Percentiles rank a stretch among this genome's conserved stretches.
Conservation (phyloP, 805 yeast species). For the Peterozyma toletana region DNA sequence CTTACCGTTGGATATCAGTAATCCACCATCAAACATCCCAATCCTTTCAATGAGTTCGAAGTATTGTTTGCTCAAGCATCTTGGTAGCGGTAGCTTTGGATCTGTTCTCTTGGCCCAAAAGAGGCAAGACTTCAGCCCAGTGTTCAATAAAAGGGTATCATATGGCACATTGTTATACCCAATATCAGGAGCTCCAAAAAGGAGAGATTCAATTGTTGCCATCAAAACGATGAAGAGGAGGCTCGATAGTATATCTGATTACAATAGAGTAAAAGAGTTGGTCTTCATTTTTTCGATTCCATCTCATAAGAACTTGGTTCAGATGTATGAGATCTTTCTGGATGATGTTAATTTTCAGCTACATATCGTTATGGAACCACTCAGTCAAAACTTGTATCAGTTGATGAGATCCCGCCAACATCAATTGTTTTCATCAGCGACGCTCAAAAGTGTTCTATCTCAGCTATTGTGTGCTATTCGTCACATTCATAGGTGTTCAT, state of each 20-base stretch:
- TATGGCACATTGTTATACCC: conserved; percentile 46
- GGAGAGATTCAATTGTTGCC: conserved; percentile 46
- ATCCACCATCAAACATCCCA: conserved; percentile 36
- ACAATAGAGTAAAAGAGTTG: conserved; percentile 57
- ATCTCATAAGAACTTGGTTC: conserved; percentile 65
- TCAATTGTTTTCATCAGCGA: conserved; percentile 44
- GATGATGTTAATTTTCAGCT: conserved; percentile 53
- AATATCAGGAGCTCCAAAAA: conserved; percentile 19
- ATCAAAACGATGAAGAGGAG: conserved; percentile 69
- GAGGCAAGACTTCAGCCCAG: conserved; percentile 12
- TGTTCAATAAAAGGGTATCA: conserved; percentile 9
- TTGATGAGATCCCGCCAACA: conserved; percentile 57
- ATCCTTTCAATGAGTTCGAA: conserved; percentile 30
- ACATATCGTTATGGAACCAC: conserved; percentile 82
- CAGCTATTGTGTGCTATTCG: conserved; percentile 73
- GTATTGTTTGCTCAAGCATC: conserved; percentile 42
- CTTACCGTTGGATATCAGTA: conserved; percentile 28
- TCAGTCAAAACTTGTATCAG: conserved; percentile 78
- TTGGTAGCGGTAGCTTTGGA: conserved; percentile 79
- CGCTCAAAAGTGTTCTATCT: conserved; percentile 58
- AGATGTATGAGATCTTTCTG: conserved; percentile 71
- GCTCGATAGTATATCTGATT: conserved; percentile 44
- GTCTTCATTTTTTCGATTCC: conserved; percentile 61
- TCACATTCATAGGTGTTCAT: conserved; percentile 69
- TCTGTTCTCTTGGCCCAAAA: conserved; percentile 57